Evolutionary conservation across 2,329 filamentous ascomycete genomes (phyloP), one percentile per base, ranked within the genome.

Genomic region (Coleophoma eucalyptorum): DNA sequence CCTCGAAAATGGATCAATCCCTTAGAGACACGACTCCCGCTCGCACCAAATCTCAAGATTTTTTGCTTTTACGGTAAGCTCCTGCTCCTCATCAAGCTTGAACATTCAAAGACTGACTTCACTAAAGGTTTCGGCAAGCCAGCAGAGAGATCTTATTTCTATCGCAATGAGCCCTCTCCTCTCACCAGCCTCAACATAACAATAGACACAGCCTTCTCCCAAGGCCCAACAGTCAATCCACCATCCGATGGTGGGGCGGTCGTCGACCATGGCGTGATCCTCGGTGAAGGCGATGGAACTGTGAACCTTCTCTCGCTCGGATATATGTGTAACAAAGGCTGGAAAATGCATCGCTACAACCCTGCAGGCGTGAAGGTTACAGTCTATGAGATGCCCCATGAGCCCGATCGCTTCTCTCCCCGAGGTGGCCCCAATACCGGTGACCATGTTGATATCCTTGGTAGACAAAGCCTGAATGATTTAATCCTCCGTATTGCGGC

Each of bases 321-420:
- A 2, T 99, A 97, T 67, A 97, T 99, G 94, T 99, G 94, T 68
- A 87, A 90, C 60, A 90, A 87, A 62, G 94, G 94, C 3, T 99
- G 94, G 94, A 84, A 86, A 51, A 88, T 97, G 69, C 91, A 90
- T 69, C 81, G 94, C 34, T 99, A 95, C 67, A 99, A 99, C 63
- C 94, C 94, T 0, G 87, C 90, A 0, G 85, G 86, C 2, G 80
- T 86, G 32, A 83, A 90, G 62, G 75, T 99, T 55, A 95, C 84
- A 38, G 89, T 92, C 0, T 91, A 87, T 54, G 94, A 99, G 73
- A 99, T 99, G 94, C 89, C 86, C 1, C 94, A 99, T 65, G 92
- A 97, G 64, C 94, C 94, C 1, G 93, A 97, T 61, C 75, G 90
- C 16, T 99, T 97, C 68, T 93, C 86, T 60, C 90, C 94, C 0